Evolutionary conservation across 768 basidiomycete genomes (phyloP), one percentile per base, ranked within the genome.

Genomic region (Russula abietina): DNA sequence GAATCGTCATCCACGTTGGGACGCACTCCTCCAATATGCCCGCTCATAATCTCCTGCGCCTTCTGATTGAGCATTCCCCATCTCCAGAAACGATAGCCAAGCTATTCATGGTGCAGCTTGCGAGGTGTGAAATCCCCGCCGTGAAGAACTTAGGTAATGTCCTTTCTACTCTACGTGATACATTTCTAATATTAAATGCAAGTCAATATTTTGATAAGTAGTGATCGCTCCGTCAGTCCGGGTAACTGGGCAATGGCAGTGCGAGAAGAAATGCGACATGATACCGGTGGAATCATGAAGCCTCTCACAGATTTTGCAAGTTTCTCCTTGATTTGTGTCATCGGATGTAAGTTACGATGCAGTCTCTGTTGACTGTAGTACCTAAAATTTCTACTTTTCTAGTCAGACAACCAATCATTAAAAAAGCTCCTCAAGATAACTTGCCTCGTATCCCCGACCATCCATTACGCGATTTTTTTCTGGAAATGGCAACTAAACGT

Each of bases 381-480:
- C 8, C 36, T 4, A 14, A 14, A 38, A 14, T 38, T 14, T 38
- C 36, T 3, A 14, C 36, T 38, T 38, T 14, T 33, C 36, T 38
- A 38, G 36, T 38, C 36, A 14, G 11, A 38, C 12, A 38, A 3
- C 36, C 2, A 3, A 38, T 0, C 36, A 5, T 33, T 33, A 33
- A 5, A 4, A 14, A 12, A 14, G 14, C 14, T 14, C 36, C 36
- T 14, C 36, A 38, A 38, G 14, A 12, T 33, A 33, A 10, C 32
- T 33, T 9, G 32, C 32, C 9, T 12, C 4, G 0, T 14, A 38
- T 0, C 14, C 36, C 36, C 36, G 2, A 38, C 14, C 14, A 3
- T 12, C 12, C 1, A 12, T 2, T 38, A 9, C 1, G 1, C 9
- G 32, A 33, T 38, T 2, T 0, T 0, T 38, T 14, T 1, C 2